Conservation (phyloP, 2,329 filamentous ascomycete species). For the Fusarium udum region DNA sequence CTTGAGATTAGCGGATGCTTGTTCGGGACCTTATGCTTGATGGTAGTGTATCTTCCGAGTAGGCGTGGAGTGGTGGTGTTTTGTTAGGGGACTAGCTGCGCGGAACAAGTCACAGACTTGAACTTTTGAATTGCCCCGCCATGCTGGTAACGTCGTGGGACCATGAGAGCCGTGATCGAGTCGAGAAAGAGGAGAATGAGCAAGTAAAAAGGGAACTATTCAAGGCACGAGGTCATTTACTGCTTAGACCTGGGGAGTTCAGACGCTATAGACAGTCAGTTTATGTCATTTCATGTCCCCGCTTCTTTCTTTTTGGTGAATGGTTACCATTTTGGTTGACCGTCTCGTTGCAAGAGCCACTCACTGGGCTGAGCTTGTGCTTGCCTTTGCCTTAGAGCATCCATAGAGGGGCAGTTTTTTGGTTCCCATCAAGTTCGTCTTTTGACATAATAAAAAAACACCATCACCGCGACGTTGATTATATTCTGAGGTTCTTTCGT, state of each 20-base stretch:
- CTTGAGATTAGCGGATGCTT: constrained; percentile 44
- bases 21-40: constrained; percentile 14
- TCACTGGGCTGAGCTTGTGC: constrained; percentile 7
- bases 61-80: rapidly evolving
- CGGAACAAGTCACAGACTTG: not conserved
- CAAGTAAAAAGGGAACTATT: not conserved
- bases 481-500: not conserved
- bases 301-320: constrained; percentile 19
- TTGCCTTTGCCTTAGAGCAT: constrained; percentile 26
- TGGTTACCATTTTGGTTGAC: constrained; percentile 32
- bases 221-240: constrained; percentile 17
- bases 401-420: constrained; percentile 31
- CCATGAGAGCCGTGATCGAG: constrained; percentile 5
- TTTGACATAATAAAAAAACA: constrained; percentile 23
- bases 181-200: constrained; percentile 17
- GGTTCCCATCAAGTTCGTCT: constrained; percentile 23
- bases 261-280: not conserved
- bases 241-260: not conserved
- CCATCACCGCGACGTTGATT: not conserved
- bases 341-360: constrained; percentile 28
- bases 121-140: constrained; percentile 16
- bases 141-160: constrained; percentile 23
- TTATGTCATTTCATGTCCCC: constrained; percentile 16
- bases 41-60: not conserved
- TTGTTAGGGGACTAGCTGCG: constrained; percentile 21